phyloP scores from a whole-genome alignment of 2,329 filamentous ascomycete species.

The Fusarium pseudograminearum region DNA sequence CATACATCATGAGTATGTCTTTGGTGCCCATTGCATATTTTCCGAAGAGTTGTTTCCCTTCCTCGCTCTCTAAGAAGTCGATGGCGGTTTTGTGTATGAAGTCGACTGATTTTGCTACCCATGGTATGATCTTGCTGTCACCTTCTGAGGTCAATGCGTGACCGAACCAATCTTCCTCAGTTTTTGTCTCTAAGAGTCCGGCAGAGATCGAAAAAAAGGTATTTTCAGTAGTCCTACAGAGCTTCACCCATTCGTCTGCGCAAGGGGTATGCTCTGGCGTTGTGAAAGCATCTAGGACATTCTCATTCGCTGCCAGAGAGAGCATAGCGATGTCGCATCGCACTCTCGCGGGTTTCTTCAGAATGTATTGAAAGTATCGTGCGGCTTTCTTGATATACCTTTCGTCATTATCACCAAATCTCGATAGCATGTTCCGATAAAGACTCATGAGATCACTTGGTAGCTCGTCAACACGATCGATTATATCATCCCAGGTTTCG shows the following conservation, averaged over 20 bases:
- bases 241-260: accelerated
- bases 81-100: background rate
- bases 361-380: background rate
- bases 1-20: accelerated
- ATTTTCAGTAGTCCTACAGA: accelerated
- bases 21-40: accelerated
- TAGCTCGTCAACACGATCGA: accelerated
- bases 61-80: background rate
- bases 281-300: accelerated
- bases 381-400: accelerated
- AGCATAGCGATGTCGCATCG: background rate
- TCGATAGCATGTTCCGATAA: background rate
- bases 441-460: background rate
- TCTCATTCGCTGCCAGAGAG: accelerated
- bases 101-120: too few species aligned
- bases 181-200: background rate
- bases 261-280: background rate
- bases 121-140: too few species aligned
- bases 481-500: background rate
- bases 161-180: too few species aligned
- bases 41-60: accelerated
- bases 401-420: accelerated
- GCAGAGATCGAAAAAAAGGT: background rate
- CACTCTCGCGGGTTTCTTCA: accelerated
- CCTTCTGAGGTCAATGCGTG: too few species aligned